Evolutionary conservation across 2,329 filamentous ascomycete species (phyloP).

Genomic region (Alternaria sp.): DNA sequence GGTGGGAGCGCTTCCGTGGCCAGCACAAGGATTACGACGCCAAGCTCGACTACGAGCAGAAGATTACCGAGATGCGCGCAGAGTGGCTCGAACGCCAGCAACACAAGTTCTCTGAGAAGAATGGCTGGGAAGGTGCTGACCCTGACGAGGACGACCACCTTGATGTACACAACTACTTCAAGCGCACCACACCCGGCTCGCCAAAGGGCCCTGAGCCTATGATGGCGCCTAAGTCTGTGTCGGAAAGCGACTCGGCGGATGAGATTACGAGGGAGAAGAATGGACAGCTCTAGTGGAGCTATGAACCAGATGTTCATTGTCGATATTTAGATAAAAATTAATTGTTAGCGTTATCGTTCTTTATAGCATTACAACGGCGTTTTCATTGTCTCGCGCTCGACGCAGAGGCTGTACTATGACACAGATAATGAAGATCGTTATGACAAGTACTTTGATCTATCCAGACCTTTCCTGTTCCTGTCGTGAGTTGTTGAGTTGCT

Average conservation of each 20-base stretch:
- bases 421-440: neutral
- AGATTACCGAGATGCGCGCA: constrained; percentile 80
- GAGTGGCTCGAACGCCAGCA: constrained; percentile 65
- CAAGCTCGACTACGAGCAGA: constrained; percentile 78
- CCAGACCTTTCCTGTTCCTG: neutral
- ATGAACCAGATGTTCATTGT: neutral
- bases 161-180: constrained; percentile 49
- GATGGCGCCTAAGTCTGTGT: constrained; percentile 28
- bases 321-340: neutral
- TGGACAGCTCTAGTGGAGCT: constrained; percentile 4
- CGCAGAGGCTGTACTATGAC: neutral
- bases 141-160: constrained; percentile 41
- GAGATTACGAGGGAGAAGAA: constrained; percentile 17
- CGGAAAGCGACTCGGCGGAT: constrained; percentile 22
- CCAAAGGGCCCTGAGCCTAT: constrained; percentile 23
- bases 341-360: constrained; percentile 5
- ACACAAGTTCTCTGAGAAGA: constrained; percentile 52
- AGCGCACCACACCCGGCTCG: constrained; percentile 31
- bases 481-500: neutral
- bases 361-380: constrained; percentile 6
- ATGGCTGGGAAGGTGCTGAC: constrained; percentile 36
- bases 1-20: constrained; percentile 85
- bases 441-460: neutral
- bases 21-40: constrained; percentile 80
- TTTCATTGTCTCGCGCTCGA: neutral